phyloP scores from a whole-genome alignment of 1,284 basidiomycete species.

The Irpex lacteus region DNA sequence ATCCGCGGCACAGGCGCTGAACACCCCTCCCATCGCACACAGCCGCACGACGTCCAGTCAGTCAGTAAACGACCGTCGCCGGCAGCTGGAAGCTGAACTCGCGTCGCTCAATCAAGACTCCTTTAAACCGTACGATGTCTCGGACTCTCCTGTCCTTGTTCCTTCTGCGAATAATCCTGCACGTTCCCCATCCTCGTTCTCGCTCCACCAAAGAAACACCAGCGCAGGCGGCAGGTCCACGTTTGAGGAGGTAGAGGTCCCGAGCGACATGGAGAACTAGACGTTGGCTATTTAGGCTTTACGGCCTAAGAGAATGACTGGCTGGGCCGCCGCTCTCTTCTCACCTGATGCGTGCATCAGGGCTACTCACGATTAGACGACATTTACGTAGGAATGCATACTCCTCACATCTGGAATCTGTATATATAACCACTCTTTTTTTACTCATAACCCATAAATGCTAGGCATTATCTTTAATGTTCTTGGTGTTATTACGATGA shows the following conservation, averaged over 20 bases:
- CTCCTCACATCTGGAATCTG: background rate
- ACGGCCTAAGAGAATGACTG: background rate
- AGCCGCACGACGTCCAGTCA: slow-evolving; percentile 22
- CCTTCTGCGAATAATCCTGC: slow-evolving; percentile 31
- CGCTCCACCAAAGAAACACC: slow-evolving; percentile 40
- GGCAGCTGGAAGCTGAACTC: slow-evolving; percentile 57
- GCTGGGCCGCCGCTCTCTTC: background rate
- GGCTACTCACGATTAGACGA: too few relatives aligned
- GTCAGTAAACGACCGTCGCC: slow-evolving; percentile 41
- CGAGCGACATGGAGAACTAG: slow-evolving; percentile 64
- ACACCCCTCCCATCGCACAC: slow-evolving; percentile 21
- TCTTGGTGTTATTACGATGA: too few relatives aligned
- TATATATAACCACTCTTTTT: too few relatives aligned
- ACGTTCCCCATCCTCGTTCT: slow-evolving; percentile 34
- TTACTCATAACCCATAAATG: too few relatives aligned
- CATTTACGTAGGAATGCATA: background rate
- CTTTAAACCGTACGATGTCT: slow-evolving; percentile 19
- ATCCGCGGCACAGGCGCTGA: slow-evolving; percentile 10
- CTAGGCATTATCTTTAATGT: too few relatives aligned
- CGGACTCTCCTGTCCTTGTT: slow-evolving; percentile 24
- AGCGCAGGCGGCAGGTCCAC: slow-evolving; percentile 27
- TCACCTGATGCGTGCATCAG: too few relatives aligned
- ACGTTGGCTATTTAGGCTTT: slow-evolving; percentile 29
- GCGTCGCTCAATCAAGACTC: slow-evolving; percentile 37
- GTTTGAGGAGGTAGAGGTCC: slow-evolving; percentile 66